phyloP scores from a whole-genome alignment of 2,329 filamentous ascomycete genomes.

The Colletotrichum paranaense region DNA sequence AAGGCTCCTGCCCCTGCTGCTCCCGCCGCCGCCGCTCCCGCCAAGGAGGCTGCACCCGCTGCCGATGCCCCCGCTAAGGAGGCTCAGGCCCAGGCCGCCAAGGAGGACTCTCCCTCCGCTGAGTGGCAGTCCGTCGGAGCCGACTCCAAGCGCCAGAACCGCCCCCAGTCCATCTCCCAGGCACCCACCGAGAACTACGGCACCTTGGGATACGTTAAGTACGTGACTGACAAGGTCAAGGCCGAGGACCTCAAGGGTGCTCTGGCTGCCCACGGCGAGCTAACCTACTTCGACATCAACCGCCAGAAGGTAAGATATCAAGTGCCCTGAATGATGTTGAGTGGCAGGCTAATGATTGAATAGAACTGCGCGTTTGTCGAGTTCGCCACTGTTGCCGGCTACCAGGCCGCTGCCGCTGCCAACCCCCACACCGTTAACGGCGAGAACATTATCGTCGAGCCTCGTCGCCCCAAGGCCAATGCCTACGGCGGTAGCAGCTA shows the following conservation, averaged over 20 bases:
- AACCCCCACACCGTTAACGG: slow-evolving; percentile 89
- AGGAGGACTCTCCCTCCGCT: slow-evolving; percentile 62
- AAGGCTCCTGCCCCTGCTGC: slow-evolving; percentile 63
- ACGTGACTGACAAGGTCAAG: slow-evolving; percentile 90
- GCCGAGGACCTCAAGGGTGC: slow-evolving; percentile 76
- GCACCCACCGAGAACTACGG: slow-evolving; percentile 76
- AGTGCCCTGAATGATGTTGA: not conserved
- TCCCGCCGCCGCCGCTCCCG: slow-evolving; percentile 57
- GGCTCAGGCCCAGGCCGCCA: slow-evolving; percentile 53
- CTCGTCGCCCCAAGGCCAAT: slow-evolving; percentile 81
- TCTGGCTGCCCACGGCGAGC: slow-evolving; percentile 77
- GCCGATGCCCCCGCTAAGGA: slow-evolving; percentile 49
- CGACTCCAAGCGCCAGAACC: slow-evolving; percentile 86
- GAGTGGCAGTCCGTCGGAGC: slow-evolving; percentile 92
- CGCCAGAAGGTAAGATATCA: slow-evolving; percentile 77
- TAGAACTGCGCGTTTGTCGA: slow-evolving; percentile 98
- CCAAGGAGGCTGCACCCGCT: slow-evolving; percentile 51
- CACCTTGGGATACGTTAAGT: slow-evolving; percentile 92
- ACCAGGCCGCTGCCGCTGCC: slow-evolving; percentile 82
- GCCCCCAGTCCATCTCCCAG: slow-evolving; percentile 73
- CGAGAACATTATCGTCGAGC: slow-evolving; percentile 87
- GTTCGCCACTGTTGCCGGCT: slow-evolving; percentile 83
- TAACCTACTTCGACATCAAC: slow-evolving; percentile 82
- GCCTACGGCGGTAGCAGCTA: slow-evolving; percentile 78
- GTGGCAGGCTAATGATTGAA: slow-evolving; percentile 36